Evolutionary conservation across 305 asterid genomes (phyloP), one percentile per base, ranked within the genome.

Genomic region (Galium porrigens): DNA sequence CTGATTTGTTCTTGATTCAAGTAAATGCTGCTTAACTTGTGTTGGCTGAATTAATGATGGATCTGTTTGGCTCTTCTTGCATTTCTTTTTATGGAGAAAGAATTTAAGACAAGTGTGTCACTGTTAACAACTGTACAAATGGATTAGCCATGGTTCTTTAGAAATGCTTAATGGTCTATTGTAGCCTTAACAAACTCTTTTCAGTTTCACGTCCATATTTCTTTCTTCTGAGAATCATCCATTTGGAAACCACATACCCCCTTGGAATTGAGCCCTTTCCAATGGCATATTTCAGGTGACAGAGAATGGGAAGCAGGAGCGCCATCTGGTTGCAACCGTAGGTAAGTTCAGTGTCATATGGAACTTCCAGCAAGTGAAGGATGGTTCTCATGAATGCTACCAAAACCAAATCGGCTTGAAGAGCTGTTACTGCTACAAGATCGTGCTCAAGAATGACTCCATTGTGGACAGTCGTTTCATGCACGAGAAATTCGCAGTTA

Each of bases 381-480:
- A 89, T 58, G 86, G 96, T 41, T 72, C 88, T 60, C 98, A 91
- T 30, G 86, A 73, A 32, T 91, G 98, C 68, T 91, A 91, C 63
- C 86, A 79, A 63, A 86, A 83, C 71, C 98, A 91, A 68, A 86
- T 85, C 51, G 98, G 98, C 37, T 75, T 91, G 71, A 91, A 91
- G 80, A 91, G 98, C 84, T 91, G 98, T 76, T 91, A 91, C 71
- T 91, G 98, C 86, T 91, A 91, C 78, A 91, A 89, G 85, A 84
- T 85, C 46, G 89, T 91, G 55, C 84, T 67, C 22, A 92, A 86
- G 76, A 92, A 89, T 6, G 95, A 89, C 63, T 92, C 98, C 1
- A 92, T 92, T 63, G 94, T 92, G 1, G 96, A 84, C 27, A 89
- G 98, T 67, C 87, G 96, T 51, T 92, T 92, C 86, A 92, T 92